Percentiles rank a stretch among this genome's conserved stretches.
These are phyloP conservation scores for Phytopythium oedochilum DNA, from an alignment of 352 stramenopile species.

Conservation along the genomic window DNA sequence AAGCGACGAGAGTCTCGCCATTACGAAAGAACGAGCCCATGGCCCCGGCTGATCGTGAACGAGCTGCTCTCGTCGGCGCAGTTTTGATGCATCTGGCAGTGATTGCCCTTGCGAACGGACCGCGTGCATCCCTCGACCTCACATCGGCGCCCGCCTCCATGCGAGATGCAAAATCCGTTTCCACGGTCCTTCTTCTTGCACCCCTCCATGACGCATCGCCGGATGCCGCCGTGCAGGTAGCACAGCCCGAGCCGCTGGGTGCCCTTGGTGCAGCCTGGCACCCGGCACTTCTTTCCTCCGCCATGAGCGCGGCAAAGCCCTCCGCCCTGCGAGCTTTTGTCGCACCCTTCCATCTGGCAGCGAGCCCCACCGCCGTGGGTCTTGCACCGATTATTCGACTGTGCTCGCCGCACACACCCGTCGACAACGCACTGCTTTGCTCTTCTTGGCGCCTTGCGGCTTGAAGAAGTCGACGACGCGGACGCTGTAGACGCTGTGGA, in stretches of 20 bases:
- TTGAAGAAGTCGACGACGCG: slow-evolving; percentile 19
- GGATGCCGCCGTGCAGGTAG: slow-evolving; percentile 76
- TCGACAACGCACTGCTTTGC: slow-evolving; percentile 68
- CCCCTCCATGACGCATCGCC: slow-evolving; percentile 59
- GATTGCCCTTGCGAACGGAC: slow-evolving; percentile 71
- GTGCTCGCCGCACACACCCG: slow-evolving; percentile 51
- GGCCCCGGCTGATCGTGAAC: slow-evolving; percentile 42
- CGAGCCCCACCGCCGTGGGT: slow-evolving; percentile 71
- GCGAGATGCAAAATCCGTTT: slow-evolving; percentile 79
- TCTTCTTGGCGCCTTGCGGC: slow-evolving; percentile 18
- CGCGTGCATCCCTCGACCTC: slow-evolving; percentile 47
- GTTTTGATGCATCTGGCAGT: slow-evolving; percentile 63
- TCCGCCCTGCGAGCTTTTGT: slow-evolving; percentile 77
- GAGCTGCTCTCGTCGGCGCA: slow-evolving; percentile 20
- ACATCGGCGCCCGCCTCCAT: slow-evolving; percentile 71
- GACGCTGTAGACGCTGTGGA: slow-evolving; percentile 16
- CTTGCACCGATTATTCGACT: slow-evolving; percentile 83
- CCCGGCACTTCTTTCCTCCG: slow-evolving; percentile 69
- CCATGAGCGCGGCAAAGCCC: slow-evolving; percentile 57
- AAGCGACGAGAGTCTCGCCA: neutral
- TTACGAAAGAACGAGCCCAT: neutral
- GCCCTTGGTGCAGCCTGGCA: slow-evolving; percentile 65
- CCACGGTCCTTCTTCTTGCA: slow-evolving; percentile 83
- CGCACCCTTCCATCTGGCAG: slow-evolving; percentile 60
- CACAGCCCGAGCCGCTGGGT: slow-evolving; percentile 76